Conservation (phyloP, 371 early-diverging fungal species). For the Zopfochytrium polystomum region DNA sequence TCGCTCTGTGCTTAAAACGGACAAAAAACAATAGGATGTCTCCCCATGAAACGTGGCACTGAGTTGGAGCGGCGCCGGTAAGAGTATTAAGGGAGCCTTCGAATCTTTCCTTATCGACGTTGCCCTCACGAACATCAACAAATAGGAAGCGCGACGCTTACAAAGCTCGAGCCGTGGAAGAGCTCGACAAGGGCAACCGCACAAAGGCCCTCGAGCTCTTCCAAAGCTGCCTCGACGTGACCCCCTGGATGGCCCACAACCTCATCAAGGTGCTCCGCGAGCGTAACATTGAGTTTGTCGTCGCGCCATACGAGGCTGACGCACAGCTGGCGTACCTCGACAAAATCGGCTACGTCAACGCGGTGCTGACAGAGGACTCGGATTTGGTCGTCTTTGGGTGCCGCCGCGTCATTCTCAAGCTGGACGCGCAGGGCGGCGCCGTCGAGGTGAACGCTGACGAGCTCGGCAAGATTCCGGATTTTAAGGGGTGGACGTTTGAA, state of each 20-base stretch:
- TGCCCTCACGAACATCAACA: neutral
- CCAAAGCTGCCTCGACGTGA: slow-evolving; percentile 61
- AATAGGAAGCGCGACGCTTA: slow-evolving; percentile 56
- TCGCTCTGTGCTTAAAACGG: neutral
- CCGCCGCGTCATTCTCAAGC: slow-evolving; percentile 71
- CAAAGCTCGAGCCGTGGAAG: slow-evolving; percentile 49
- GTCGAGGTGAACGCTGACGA: slow-evolving; percentile 56
- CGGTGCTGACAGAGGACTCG: slow-evolving; percentile 95
- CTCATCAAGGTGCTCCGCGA: slow-evolving; percentile 73
- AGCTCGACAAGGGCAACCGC: slow-evolving; percentile 49
- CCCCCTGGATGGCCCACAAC: slow-evolving; percentile 67
- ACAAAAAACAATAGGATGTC: slow-evolving; percentile 38
- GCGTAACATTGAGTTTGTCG: slow-evolving; percentile 71
- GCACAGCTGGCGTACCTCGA: slow-evolving; percentile 92
- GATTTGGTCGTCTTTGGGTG: slow-evolving; percentile 96
- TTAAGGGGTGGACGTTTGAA: slow-evolving; percentile 56
- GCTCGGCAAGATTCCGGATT: slow-evolving; percentile 45
- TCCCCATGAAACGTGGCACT: slow-evolving; percentile 83
- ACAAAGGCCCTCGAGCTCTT: slow-evolving; percentile 69
- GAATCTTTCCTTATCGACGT: neutral
- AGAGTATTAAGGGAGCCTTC: slow-evolving; percentile 8
- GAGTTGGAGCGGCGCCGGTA: slow-evolving; percentile 65
- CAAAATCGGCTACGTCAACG: slow-evolving; percentile 66
- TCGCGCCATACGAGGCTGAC: slow-evolving; percentile 99
- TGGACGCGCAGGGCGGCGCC: slow-evolving; percentile 70